Evolutionary conservation across 805 yeast species (phyloP).

Genomic region (Myxozyma geophila): DNA sequence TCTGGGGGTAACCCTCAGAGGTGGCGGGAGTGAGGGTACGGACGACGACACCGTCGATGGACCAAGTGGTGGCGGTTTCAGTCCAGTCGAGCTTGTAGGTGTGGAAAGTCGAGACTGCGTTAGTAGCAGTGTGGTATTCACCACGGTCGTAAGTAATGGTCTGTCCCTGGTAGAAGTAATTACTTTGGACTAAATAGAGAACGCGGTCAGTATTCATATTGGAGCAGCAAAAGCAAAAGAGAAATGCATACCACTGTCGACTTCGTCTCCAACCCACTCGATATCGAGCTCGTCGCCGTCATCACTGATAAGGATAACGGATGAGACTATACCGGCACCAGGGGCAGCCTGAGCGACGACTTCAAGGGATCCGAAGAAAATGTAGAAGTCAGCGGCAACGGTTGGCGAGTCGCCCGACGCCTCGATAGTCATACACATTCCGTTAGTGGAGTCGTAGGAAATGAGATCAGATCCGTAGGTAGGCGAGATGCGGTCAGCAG

Average conservation of each 20-base stretch:
- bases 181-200: constrained; percentile 36
- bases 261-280: constrained; percentile 86
- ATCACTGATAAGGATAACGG: constrained; percentile 79
- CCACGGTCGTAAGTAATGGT: constrained; percentile 82
- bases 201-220: background rate
- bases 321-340: constrained; percentile 79
- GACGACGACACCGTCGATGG: constrained; percentile 67
- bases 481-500: constrained; percentile 51
- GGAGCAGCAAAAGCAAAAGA: constrained; percentile 16
- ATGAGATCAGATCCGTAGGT: constrained; percentile 51
- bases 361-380: constrained; percentile 88
- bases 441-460: constrained; percentile 56
- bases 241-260: constrained; percentile 57
- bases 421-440: constrained; percentile 64
- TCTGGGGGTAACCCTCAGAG: constrained; percentile 75
- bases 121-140: constrained; percentile 61
- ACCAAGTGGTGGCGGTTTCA: constrained; percentile 66
- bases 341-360: constrained; percentile 70
- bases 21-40: constrained; percentile 60
- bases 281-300: constrained; percentile 88
- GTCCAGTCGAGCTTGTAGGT: constrained; percentile 89
- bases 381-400: constrained; percentile 73
- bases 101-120: constrained; percentile 65
- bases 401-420: constrained; percentile 78
- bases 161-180: constrained; percentile 78